Evolutionary conservation across 1,139 yeast species (phyloP).

Genomic region (Magnusiomyces tetraspermus): DNA sequence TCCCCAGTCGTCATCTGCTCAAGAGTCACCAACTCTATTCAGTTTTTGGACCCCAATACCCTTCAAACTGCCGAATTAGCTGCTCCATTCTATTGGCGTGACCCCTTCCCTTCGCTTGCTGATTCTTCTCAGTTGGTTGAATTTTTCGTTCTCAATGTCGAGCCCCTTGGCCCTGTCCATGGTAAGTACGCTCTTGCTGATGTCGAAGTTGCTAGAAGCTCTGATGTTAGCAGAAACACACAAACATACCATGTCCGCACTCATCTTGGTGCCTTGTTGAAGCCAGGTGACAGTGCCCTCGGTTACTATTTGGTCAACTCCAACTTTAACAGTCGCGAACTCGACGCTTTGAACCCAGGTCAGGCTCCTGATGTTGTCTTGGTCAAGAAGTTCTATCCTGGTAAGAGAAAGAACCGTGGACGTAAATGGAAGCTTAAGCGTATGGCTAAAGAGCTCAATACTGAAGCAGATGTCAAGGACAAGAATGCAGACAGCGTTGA

Average conservation of each 20-base stretch:
- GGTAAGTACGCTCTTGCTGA: constrained; percentile 88
- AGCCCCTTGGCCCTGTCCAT: constrained; percentile 74
- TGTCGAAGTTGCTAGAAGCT: constrained; percentile 74
- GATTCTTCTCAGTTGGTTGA: constrained; percentile 75
- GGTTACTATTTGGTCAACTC: constrained; percentile 81
- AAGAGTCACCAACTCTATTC: constrained; percentile 69
- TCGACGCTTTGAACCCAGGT: constrained; percentile 56
- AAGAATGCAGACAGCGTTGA: constrained; percentile 90
- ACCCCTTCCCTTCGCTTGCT: constrained; percentile 71
- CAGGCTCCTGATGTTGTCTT: constrained; percentile 74
- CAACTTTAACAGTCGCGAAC: constrained; percentile 76
- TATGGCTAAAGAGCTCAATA: constrained; percentile 93
- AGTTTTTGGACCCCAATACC: constrained; percentile 77
- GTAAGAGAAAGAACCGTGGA: constrained; percentile 65
- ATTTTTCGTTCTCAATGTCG: constrained; percentile 85
- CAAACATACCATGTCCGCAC: constrained; percentile 72
- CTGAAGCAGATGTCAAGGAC: constrained; percentile 64
- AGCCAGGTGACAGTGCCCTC: constrained; percentile 91
- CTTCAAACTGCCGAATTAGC: constrained; percentile 72
- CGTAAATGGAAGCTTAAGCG: constrained; percentile 95
- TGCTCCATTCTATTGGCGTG: constrained; percentile 74
- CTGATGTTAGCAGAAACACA: constrained; percentile 78
- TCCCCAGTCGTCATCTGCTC: constrained; percentile 78
- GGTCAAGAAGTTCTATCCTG: constrained; percentile 82
- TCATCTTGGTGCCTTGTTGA: constrained; percentile 86